These are phyloP conservation scores for Gliomastix tumulicola DNA, from an alignment of 2,329 filamentous ascomycete genomes.

Conservation along the genomic window DNA sequence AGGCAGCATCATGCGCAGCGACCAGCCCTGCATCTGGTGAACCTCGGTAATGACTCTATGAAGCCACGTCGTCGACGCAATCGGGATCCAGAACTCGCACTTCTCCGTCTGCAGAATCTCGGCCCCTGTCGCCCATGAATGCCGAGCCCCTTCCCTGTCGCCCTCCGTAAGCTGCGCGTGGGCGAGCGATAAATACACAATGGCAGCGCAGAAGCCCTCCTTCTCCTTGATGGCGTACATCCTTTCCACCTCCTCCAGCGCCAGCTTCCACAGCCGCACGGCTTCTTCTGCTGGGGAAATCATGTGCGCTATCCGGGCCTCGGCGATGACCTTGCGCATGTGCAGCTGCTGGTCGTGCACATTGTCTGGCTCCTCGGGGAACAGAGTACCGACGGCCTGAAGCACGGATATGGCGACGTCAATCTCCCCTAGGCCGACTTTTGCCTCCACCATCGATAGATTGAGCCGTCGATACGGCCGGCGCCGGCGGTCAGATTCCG, in stretches of 20 bases:
- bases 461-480: conserved; percentile 14
- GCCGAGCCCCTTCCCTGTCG: conserved; percentile 4
- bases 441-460: conserved; percentile 14
- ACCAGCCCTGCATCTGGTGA: conserved; percentile 16
- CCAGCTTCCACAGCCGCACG: conserved; percentile 10
- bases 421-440: conserved; percentile 11
- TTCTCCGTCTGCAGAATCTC: conserved; percentile 14
- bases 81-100: conserved; percentile 21
- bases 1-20: conserved; percentile 22
- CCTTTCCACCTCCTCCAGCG: conserved; percentile 9
- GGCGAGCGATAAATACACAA: conserved; percentile 18
- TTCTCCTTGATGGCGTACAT: conserved; percentile 12
- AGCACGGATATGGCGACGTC: conserved; percentile 9
- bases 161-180: conserved; percentile 16
- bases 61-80: conserved; percentile 19
- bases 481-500: conserved; percentile 7
- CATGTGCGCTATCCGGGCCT: conserved; percentile 14
- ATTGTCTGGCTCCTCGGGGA: conserved; percentile 16
- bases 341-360: conserved; percentile 21
- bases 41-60: conserved; percentile 14
- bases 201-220: conserved; percentile 14
- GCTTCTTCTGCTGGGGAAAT: conserved; percentile 7
- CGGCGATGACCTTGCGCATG: conserved; percentile 17
- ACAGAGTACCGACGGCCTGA: conserved; percentile 4
- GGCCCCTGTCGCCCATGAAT: conserved; percentile 15